Percentiles rank a stretch among this genome's conserved stretches.
Conservation (phyloP, 768 basidiomycete species). For the Tulasnella sp. region DNA sequence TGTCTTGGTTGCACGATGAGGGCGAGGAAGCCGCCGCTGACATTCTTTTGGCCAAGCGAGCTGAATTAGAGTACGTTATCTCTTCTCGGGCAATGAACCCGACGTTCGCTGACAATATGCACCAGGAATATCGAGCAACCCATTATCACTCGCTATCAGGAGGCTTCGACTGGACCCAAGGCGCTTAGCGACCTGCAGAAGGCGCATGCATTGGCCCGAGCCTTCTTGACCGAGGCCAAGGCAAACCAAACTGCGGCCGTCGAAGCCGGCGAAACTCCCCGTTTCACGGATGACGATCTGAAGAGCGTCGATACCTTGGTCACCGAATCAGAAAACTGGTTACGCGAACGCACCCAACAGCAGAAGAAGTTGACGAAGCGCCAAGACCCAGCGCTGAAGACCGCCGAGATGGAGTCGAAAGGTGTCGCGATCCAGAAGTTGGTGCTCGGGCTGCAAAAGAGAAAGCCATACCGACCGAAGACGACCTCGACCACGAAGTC, state of each 20-base stretch:
- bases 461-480: slow-evolving; percentile 37
- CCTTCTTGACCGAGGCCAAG: slow-evolving; percentile 84
- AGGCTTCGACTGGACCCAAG: slow-evolving; percentile 82
- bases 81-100: not conserved
- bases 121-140: slow-evolving; percentile 74
- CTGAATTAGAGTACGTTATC: slow-evolving; percentile 75
- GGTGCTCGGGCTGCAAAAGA: slow-evolving; percentile 40
- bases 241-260: slow-evolving; percentile 71
- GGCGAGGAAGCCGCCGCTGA: slow-evolving; percentile 81
- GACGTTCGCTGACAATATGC: not conserved
- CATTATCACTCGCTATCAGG: slow-evolving; percentile 84
- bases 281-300: slow-evolving; percentile 88
- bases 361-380: slow-evolving; percentile 74
- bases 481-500: slow-evolving; percentile 7
- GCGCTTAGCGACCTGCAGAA: slow-evolving; percentile 87
- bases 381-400: slow-evolving; percentile 85
- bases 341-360: slow-evolving; percentile 76
- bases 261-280: slow-evolving; percentile 63
- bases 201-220: slow-evolving; percentile 51
- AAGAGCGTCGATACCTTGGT: slow-evolving; percentile 74
- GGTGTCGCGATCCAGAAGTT: slow-evolving; percentile 80
- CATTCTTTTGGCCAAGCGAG: slow-evolving; percentile 73
- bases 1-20: slow-evolving; percentile 80
- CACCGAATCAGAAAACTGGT: slow-evolving; percentile 81
- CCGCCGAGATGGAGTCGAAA: slow-evolving; percentile 81